Evolutionary conservation across 2,329 filamentous ascomycete species (phyloP), one percentile per base, ranked within the genome.

Genomic region (Aspergillus thermomutatus): DNA sequence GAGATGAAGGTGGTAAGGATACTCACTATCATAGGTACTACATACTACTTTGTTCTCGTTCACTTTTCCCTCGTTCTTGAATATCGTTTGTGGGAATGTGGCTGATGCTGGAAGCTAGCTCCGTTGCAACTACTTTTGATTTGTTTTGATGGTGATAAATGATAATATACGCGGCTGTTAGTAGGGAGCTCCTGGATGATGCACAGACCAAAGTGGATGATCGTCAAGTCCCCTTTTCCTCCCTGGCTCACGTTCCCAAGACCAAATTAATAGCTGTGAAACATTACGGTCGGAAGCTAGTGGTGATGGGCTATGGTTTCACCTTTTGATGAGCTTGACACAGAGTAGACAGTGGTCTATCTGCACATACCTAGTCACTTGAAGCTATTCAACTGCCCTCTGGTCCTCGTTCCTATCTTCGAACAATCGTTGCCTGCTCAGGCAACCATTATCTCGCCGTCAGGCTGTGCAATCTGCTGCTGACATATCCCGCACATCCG

Each of bases 221-320:
- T 63, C 61, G 46, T 63, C 61, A 49, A 60, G 59, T 56, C 57
- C 53, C 61, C 58, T 60, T 57, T 59, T 63, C 54, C 21, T 52
- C 46, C 31, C 14, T 17, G 14, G 31, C 31, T 37, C 14, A 37
- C 6, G 14, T 17, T 34, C 17, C 0, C 5, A 34, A 17, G 28
- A 14, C 41, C 19, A 45, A 45, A 45, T 49, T 8, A 21, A 17
- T 25, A 11, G 9, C 27, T 41, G 46, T 55, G 53, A 55, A 55
- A 55, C 53, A 50, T 6, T 45, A 40, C 31, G 46, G 47, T 50
- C 37, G 52, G 52, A 47, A 26, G 25, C 27, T 40, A 49, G 28
- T 28, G 46, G 47, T 28, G 47, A 45, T 45, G 41, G 41, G 31
- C 14, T 21, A 21, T 45, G n/a, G 41, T 45, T 45, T 45, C 41